Evolutionary conservation across 164 flowering plant genomes (phyloP).

Genomic region (Macadamia tetraphylla): DNA sequence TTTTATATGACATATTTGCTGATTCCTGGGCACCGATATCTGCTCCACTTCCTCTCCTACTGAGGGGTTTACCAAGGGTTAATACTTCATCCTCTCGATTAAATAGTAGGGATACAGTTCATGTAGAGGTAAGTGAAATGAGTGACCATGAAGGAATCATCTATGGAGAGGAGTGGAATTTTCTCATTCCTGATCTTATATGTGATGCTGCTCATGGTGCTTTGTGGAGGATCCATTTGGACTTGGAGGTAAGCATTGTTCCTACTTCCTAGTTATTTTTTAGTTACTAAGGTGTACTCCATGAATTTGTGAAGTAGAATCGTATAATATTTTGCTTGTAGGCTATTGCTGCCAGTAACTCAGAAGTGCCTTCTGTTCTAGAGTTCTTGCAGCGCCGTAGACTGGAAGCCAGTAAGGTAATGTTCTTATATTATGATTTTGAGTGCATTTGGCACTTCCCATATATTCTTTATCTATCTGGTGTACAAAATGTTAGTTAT

Average conservation of each 20-base stretch:
- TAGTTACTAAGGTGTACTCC: not conserved
- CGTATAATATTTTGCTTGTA: constrained; percentile 23
- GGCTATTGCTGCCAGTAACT: constrained; percentile 96
- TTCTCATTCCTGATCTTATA: constrained; percentile 81
- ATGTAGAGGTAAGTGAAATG: constrained; percentile 29
- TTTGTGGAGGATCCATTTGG: constrained; percentile 84
- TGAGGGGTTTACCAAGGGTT: constrained; percentile 55
- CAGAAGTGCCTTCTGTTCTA: constrained; percentile 69
- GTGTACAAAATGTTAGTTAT: not conserved
- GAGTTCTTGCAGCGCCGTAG: constrained; percentile 90
- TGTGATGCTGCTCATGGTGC: constrained; percentile 58
- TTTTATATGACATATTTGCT: constrained; percentile 77
- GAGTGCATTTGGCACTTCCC: too few relatives aligned
- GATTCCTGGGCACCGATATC: constrained; percentile 89
- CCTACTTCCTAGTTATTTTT: not conserved
- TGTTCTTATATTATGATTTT: not conserved
- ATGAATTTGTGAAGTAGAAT: too few relatives aligned
- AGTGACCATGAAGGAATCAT: constrained; percentile 35
- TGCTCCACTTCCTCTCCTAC: constrained; percentile 90
- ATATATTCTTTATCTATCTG: not conserved
- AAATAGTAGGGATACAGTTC: constrained; percentile 24
- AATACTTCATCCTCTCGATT: constrained; percentile 31
- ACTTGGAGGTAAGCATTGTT: constrained; percentile 59
- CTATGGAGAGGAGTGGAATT: constrained; percentile 88
- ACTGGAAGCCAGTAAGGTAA: constrained; percentile 71